phyloP scores from a whole-genome alignment of 2,329 filamentous ascomycete genomes.

The Chalaropsis ovoidea region DNA sequence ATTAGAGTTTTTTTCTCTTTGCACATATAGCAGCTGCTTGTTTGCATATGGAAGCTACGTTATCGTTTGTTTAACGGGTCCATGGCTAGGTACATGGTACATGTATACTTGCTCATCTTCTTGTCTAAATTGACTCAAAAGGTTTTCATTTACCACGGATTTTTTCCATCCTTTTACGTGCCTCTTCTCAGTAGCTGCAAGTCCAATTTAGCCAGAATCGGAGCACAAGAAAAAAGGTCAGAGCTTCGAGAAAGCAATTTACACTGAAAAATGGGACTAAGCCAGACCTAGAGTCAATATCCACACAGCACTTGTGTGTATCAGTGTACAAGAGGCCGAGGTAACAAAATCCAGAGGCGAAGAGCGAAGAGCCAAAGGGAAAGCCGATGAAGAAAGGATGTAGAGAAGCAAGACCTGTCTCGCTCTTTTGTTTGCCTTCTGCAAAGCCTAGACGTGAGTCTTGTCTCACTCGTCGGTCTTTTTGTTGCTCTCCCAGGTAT shows the following conservation, averaged over 20 bases:
- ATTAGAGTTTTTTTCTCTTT: neutral
- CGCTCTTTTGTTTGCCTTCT: neutral
- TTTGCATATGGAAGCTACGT: neutral
- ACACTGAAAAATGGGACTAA: neutral
- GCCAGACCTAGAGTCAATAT: neutral
- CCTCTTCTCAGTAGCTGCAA: no score
- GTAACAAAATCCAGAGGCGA: neutral
- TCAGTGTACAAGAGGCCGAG: neutral
- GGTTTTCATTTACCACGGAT: no score
- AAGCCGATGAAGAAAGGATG: neutral
- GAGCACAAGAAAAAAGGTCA: neutral
- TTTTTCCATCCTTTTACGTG: no score
- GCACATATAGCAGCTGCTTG: neutral
- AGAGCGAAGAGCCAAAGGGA: neutral
- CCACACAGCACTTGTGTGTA: neutral
- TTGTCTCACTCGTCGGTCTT: neutral
- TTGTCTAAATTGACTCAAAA: neutral
- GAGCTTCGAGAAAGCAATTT: neutral
- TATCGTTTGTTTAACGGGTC: neutral
- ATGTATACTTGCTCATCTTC: neutral
- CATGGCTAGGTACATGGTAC: neutral
- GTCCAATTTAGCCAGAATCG: neutral
- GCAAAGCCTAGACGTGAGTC: neutral
- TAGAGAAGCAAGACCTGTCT: neutral
- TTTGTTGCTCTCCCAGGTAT: neutral